These are phyloP conservation scores for Solanum pinnatisectum DNA, from an alignment of 257 asterid species.

Conservation along the genomic window DNA sequence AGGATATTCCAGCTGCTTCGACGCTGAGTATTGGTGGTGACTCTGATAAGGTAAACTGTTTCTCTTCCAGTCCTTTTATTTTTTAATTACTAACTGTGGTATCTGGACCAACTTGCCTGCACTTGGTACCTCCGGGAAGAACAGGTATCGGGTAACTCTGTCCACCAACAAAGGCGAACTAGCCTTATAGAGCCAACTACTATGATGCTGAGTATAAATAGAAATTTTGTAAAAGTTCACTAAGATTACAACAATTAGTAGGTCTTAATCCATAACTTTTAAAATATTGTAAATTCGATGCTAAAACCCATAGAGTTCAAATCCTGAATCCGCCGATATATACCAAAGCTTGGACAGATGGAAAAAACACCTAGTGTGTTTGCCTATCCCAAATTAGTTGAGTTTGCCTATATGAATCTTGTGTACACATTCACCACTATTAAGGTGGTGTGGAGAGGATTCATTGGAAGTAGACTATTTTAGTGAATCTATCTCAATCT, in stretches of 20 bases:
- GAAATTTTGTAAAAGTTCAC: neutral
- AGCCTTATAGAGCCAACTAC: neutral
- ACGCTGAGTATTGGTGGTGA: conserved; percentile 31
- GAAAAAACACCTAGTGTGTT: neutral
- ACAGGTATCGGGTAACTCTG: neutral
- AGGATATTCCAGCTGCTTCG: conserved; percentile 22
- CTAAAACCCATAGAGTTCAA: neutral
- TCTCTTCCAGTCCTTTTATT: neutral
- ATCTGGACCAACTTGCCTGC: neutral
- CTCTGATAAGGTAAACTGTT: conserved; percentile 36
- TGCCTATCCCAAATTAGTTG: neutral
- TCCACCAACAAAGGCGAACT: neutral
- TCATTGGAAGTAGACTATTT: neutral
- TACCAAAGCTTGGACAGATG: neutral
- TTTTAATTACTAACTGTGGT: neutral
- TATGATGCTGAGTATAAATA: neutral
- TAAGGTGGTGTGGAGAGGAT: neutral
- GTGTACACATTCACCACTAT: neutral
- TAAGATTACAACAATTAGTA: neutral
- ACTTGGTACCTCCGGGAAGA: neutral
- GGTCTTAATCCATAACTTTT: neutral
- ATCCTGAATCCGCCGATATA: neutral
- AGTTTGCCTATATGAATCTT: neutral
- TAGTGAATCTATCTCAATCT: neutral
- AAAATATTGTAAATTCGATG: neutral